phyloP scores from a whole-genome alignment of 306 rosid species.

The Crotalaria pallida region DNA sequence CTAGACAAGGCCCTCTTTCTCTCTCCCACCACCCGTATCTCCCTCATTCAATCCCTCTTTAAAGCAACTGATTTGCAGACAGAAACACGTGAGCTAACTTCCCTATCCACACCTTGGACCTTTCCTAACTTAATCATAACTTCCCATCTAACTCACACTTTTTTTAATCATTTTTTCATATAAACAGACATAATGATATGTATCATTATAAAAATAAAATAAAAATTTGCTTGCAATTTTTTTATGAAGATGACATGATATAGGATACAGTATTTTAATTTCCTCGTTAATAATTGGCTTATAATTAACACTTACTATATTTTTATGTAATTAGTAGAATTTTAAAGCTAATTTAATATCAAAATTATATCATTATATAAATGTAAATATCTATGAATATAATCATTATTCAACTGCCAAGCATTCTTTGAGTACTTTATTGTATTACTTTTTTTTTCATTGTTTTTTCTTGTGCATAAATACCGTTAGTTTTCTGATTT shows the following conservation, averaged over 20 bases:
- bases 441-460: background rate
- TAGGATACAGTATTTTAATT: no score
- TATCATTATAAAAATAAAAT: no score
- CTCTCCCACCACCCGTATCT: background rate
- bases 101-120: conserved; percentile 51
- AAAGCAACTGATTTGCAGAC: conserved; percentile 59
- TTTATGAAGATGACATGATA: no score
- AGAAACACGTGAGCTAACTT: conserved; percentile 81
- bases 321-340: no score
- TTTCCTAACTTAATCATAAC: conserved; percentile 47
- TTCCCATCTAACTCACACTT: conserved; percentile 23
- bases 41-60: conserved; percentile 24
- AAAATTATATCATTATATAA: no score
- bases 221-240: no score
- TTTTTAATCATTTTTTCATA: no score
- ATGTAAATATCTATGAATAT: background rate
- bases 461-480: background rate
- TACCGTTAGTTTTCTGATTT: background rate
- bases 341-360: no score
- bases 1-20: conserved; percentile 30
- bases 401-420: background rate
- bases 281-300: no score
- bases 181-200: no score
- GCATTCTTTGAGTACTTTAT: background rate
- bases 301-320: no score